These are phyloP conservation scores for Cubamyces sp. DNA, from an alignment of 768 basidiomycete genomes.

Conservation along the genomic window DNA sequence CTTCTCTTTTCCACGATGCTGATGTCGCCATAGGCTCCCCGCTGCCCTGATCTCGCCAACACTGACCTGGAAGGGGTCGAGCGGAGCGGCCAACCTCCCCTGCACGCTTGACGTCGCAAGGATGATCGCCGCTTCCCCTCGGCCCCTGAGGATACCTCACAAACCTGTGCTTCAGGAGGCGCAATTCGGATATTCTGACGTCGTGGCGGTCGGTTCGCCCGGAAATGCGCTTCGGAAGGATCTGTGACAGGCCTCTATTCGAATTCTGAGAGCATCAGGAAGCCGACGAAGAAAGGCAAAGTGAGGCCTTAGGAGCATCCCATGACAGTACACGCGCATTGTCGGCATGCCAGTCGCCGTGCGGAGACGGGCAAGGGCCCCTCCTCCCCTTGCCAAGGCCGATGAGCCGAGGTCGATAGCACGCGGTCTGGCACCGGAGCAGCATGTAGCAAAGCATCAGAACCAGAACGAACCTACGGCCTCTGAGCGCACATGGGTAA, in stretches of 20 bases:
- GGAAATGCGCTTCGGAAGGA: not conserved
- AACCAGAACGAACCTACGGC: not conserved
- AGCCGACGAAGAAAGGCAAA: not conserved
- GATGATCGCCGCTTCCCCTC: not conserved
- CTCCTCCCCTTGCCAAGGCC: not conserved
- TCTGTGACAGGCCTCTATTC: not conserved
- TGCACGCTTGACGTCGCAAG: not conserved
- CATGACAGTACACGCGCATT: not conserved
- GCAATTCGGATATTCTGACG: not conserved
- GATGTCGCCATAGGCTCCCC: too few relatives aligned
- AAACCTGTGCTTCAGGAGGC: too few relatives aligned
- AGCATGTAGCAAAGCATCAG: slow-evolving; percentile 5
- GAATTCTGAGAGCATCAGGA: not conserved
- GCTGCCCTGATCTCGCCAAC: too few relatives aligned
- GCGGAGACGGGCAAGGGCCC: not conserved
- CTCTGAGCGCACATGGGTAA: not conserved
- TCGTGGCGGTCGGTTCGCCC: not conserved
- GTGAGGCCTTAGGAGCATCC: not conserved
- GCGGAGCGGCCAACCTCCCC: not conserved
- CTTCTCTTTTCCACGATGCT: too few relatives aligned
- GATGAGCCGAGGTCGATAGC: not conserved
- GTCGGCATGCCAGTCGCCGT: not conserved
- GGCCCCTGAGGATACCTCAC: too few relatives aligned
- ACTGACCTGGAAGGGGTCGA: not conserved
- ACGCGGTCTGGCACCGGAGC: not conserved